Conservation (phyloP, 441 rosid genomes). For the Rhodomyrtus psidioides region DNA sequence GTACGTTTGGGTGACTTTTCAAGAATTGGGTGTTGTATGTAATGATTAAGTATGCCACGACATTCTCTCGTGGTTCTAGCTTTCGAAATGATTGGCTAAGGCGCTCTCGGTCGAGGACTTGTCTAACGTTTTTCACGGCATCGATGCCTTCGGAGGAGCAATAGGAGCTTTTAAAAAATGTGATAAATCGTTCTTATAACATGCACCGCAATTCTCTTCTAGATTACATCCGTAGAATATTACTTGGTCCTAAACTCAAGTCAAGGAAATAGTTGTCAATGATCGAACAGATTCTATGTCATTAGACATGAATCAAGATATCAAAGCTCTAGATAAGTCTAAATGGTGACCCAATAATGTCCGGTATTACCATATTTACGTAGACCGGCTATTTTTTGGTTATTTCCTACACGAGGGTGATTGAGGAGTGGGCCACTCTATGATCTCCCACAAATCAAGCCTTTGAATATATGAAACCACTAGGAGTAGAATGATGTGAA, state of each 20-base stretch:
- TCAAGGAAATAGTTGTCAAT: background rate
- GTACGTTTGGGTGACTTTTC: background rate
- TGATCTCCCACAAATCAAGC: conserved; percentile 16
- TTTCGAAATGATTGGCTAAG: background rate
- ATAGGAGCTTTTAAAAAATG: background rate
- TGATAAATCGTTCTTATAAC: background rate
- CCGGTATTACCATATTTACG: background rate
- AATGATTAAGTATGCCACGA: background rate
- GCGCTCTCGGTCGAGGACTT: background rate
- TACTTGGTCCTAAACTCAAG: background rate
- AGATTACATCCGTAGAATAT: background rate
- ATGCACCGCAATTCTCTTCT: background rate
- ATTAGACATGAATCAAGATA: background rate
- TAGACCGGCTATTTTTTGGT: background rate
- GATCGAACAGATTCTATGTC: background rate
- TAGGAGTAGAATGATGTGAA: conserved; percentile 18
- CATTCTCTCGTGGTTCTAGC: background rate
- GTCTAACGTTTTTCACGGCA: background rate
- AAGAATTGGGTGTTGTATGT: background rate
- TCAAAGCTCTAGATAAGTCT: background rate
- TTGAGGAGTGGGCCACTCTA: conserved; percentile 21
- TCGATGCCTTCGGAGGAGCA: background rate
- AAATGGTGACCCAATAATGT: background rate
- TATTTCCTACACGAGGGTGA: conserved; percentile 5
- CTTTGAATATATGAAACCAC: background rate